Conservation (phyloP, 345 rosid species). For the Populus euphratica region DNA sequence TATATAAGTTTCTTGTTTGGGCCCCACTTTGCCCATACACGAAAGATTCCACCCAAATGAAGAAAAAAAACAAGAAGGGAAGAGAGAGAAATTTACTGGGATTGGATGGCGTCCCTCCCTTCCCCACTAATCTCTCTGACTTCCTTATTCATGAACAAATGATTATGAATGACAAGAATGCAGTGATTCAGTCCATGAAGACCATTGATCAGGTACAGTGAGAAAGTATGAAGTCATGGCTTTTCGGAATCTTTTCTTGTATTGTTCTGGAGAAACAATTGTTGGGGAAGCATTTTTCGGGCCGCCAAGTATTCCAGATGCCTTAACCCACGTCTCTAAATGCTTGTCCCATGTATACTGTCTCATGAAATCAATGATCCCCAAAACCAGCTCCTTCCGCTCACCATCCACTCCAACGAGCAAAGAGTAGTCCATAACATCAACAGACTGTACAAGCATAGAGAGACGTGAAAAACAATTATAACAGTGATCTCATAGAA, state of each 20-base stretch:
- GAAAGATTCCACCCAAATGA: not conserved
- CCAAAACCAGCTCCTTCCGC: slow-evolving; percentile 81
- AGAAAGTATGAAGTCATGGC: slow-evolving; percentile 96
- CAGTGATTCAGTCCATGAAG: slow-evolving; percentile 41
- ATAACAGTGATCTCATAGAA: not conserved
- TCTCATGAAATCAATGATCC: slow-evolving; percentile 96
- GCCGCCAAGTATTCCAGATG: slow-evolving; percentile 87
- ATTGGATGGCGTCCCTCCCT: slow-evolving; percentile 4
- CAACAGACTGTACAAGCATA: slow-evolving; percentile 54
- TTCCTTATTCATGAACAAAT: slow-evolving; percentile 43
- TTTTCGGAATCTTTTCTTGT: slow-evolving; percentile 91
- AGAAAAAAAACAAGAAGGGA: not conserved
- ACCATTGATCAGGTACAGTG: slow-evolving; percentile 88
- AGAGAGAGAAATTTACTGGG: not conserved
- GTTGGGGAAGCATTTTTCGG: slow-evolving; percentile 77
- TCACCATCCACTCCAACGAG: slow-evolving; percentile 92
- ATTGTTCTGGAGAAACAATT: slow-evolving; percentile 78
- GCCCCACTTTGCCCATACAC: slow-evolving; percentile 15
- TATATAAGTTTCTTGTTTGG: slow-evolving; percentile 12
- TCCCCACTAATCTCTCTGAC: slow-evolving; percentile 9
- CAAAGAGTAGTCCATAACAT: slow-evolving; percentile 94
- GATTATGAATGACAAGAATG: slow-evolving; percentile 24
- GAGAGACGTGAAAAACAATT: not conserved
- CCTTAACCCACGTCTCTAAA: slow-evolving; percentile 96
- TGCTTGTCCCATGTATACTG: slow-evolving; percentile 99